phyloP scores from a whole-genome alignment of 441 rosid species.

The Populus hybrid region DNA sequence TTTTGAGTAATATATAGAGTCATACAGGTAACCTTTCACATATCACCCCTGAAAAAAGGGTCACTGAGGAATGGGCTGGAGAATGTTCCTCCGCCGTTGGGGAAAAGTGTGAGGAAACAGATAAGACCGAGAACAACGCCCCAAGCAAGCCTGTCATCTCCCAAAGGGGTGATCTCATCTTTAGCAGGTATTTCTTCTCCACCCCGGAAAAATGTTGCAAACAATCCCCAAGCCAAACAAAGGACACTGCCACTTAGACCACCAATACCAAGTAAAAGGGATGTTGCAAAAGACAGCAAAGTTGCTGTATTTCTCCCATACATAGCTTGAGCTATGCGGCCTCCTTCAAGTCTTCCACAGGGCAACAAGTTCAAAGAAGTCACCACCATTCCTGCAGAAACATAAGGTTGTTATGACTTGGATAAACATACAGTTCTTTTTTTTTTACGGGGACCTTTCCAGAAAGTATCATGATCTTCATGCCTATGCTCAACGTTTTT shows the following conservation, averaged over 20 bases:
- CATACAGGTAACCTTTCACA: slow-evolving; percentile 23
- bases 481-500: not conserved
- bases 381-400: slow-evolving; percentile 77
- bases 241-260: slow-evolving; percentile 88
- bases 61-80: slow-evolving; percentile 64
- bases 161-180: slow-evolving; percentile 77
- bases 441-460: not conserved
- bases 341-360: slow-evolving; percentile 93
- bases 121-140: slow-evolving; percentile 74
- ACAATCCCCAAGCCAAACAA: slow-evolving; percentile 84
- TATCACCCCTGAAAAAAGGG: slow-evolving; percentile 68
- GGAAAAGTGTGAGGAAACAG: slow-evolving; percentile 87
- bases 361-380: slow-evolving; percentile 87
- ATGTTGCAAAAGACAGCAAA: slow-evolving; percentile 69
- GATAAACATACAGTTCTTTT: too few relatives aligned
- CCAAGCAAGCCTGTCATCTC: slow-evolving; percentile 74
- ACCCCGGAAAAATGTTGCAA: slow-evolving; percentile 82
- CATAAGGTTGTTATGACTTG: not conserved
- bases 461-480: not conserved
- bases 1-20: not conserved
- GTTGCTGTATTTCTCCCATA: slow-evolving; percentile 75
- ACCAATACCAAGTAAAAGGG: slow-evolving; percentile 67
- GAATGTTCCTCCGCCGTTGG: slow-evolving; percentile 87
- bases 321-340: slow-evolving; percentile 87
- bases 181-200: slow-evolving; percentile 87